Evolutionary conservation across 2,329 filamentous ascomycete genomes (phyloP).

Genomic region (Ophiosphaerella herpotricha): DNA sequence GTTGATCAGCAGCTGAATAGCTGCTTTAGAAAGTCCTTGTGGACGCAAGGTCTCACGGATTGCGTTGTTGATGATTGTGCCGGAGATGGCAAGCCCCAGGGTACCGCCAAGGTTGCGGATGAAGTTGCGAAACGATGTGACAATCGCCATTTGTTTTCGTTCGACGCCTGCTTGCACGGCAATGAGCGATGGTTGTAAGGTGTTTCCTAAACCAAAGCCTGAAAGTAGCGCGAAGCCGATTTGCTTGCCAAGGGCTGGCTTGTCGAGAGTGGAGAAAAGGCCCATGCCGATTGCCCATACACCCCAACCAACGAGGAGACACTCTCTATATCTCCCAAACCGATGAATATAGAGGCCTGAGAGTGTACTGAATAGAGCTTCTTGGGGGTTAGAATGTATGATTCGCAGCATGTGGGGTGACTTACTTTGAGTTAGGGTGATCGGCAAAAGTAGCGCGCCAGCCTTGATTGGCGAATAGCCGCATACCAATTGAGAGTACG

Average conservation of each 20-base stretch:
- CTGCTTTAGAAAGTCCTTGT: conserved; percentile 11
- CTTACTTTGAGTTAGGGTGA: conserved; percentile 45
- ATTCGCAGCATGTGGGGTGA: not conserved
- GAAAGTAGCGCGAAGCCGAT: conserved; percentile 24
- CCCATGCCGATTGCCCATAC: conserved; percentile 25
- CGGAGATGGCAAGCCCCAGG: conserved; percentile 59
- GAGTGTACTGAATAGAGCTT: conserved; percentile 26
- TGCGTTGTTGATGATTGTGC: conserved; percentile 36
- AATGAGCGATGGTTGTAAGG: conserved; percentile 60
- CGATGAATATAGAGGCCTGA: conserved; percentile 24
- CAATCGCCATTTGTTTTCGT: conserved; percentile 63
- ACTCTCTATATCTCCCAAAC: conserved; percentile 24
- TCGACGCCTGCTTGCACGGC: conserved; percentile 58
- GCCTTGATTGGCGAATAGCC: conserved; percentile 55
- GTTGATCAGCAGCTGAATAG: conserved; percentile 19
- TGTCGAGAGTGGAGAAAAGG: conserved; percentile 19
- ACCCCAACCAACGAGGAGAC: conserved; percentile 24
- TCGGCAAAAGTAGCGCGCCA: conserved; percentile 56
- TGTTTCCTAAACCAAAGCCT: conserved; percentile 53
- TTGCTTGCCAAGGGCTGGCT: conserved; percentile 17
- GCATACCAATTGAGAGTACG: conserved; percentile 65
- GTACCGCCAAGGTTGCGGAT: conserved; percentile 64
- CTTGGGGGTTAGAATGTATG: not conserved
- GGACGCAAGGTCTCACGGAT: conserved; percentile 11
- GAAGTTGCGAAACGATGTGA: conserved; percentile 68